Evolutionary conservation across 202 grass and related monocot genomes (phyloP).

Genomic region (Saccharum hybrid): DNA sequence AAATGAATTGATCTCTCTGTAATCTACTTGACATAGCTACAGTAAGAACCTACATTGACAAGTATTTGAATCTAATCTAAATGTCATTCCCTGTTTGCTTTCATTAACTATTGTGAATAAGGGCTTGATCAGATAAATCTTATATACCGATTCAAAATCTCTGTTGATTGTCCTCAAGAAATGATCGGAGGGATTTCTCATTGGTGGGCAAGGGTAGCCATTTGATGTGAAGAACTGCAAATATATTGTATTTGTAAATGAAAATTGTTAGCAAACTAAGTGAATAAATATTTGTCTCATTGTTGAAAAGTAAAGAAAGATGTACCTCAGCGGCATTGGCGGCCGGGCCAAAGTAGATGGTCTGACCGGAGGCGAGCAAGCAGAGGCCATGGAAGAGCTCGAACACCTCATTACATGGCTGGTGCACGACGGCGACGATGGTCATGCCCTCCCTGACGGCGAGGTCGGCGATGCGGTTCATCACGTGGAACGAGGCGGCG

Average conservation of each 20-base stretch:
- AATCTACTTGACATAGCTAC: not conserved
- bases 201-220: conserved; percentile 58
- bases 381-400: conserved; percentile 65
- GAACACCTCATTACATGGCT: conserved; percentile 68
- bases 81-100: not conserved
- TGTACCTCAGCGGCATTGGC: conserved; percentile 42
- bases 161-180: conserved; percentile 71
- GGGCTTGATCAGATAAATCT: not conserved
- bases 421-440: conserved; percentile 59
- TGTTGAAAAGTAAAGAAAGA: not conserved
- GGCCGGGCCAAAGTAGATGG: conserved; percentile 64
- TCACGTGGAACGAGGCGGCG: conserved; percentile 69
- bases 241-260: not conserved
- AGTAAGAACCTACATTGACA: not conserved
- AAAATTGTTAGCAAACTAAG: not conserved
- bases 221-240: conserved; percentile 67
- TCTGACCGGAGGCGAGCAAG: conserved; percentile 59
- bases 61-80: not conserved
- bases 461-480: conserved; percentile 50
- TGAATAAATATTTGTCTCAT: not conserved
- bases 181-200: conserved; percentile 69
- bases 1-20: not conserved
- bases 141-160: conserved; percentile 61
- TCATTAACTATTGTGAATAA: not conserved
- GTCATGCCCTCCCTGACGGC: conserved; percentile 57